phyloP scores from a whole-genome alignment of 2,329 filamentous ascomycete genomes.

The Cladosporium sphaerospermum region DNA sequence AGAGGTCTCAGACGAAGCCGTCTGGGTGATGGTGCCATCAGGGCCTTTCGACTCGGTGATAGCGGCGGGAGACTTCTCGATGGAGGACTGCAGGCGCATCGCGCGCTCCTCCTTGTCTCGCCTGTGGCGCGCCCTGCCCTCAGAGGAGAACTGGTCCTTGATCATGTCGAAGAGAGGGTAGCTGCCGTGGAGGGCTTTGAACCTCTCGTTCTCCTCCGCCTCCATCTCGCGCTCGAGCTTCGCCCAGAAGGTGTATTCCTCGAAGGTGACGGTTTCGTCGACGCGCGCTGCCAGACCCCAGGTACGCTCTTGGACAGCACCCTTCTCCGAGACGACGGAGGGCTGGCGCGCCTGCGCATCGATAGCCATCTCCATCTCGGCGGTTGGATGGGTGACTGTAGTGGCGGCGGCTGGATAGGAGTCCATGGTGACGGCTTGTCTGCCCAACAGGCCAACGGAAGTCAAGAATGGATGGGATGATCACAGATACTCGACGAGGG shows the following conservation, averaged over 20 bases:
- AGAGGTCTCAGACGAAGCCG: neutral
- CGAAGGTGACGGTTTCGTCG: conserved; percentile 20
- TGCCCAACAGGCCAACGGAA: neutral
- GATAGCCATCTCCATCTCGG: conserved; percentile 7
- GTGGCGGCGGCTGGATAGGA: conserved; percentile 2
- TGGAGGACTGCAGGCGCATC: conserved; percentile 1
- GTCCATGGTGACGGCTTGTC: conserved; percentile 1
- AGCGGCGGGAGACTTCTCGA: neutral
- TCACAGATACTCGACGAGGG: neutral
- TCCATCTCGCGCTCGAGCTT: conserved; percentile 19
- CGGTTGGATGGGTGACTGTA: conserved; percentile 1
- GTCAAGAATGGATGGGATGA: neutral
- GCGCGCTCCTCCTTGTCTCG: conserved; percentile 13
- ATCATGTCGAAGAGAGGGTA: conserved; percentile 12
- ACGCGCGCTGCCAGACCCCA: conserved; percentile 17
- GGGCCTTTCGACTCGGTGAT: neutral
- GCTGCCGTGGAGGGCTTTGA: conserved; percentile 1
- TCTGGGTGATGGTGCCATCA: neutral
- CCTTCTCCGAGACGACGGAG: conserved; percentile 2
- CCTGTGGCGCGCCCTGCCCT: conserved; percentile 8
- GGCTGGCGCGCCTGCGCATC: conserved; percentile 7
- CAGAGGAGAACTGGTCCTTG: conserved; percentile 13
- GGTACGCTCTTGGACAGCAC: conserved; percentile 12
- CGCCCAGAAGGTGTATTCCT: conserved; percentile 23
- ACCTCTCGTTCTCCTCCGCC: conserved; percentile 12